Percentiles rank a stretch among this genome's conserved stretches.
These are phyloP conservation scores for Litchi chinensis DNA, from an alignment of 345 rosid genomes.

Conservation along the genomic window DNA sequence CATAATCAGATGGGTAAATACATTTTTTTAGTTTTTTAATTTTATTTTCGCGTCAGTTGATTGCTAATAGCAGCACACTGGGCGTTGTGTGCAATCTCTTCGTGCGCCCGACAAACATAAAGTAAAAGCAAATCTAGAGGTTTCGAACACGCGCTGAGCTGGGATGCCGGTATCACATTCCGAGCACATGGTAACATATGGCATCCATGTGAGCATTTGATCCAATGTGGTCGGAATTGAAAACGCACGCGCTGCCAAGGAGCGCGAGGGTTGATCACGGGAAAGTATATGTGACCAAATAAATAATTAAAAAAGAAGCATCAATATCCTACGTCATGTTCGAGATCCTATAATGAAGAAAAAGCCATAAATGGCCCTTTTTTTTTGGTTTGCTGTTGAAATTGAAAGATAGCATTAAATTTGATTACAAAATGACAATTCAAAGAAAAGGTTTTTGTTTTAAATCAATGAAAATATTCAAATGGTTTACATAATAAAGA, in stretches of 20 bases:
- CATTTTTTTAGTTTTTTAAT: too few relatives aligned
- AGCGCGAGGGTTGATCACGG: background rate
- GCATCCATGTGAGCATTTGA: constrained; percentile 31
- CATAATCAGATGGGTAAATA: background rate
- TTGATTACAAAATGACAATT: background rate
- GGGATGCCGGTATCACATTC: constrained; percentile 30
- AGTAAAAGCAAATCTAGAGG: constrained; percentile 16
- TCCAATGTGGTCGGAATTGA: constrained; percentile 23
- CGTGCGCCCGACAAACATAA: constrained; percentile 17
- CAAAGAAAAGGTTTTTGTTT: background rate
- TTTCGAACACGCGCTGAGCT: constrained; percentile 36
- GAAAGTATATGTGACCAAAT: background rate
- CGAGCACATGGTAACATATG: constrained; percentile 23
- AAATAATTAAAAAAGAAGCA: background rate
- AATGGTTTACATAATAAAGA: background rate
- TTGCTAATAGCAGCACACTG: background rate
- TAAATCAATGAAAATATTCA: background rate
- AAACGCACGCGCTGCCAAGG: constrained; percentile 10
- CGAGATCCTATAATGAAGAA: background rate
- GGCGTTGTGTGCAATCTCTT: background rate
- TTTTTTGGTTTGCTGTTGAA: background rate
- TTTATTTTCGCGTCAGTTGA: background rate
- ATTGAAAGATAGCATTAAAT: background rate
- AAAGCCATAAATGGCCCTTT: background rate
- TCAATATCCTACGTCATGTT: background rate